Conservation (phyloP, 148 eudicot genomes). For the Cornus suecica region DNA sequence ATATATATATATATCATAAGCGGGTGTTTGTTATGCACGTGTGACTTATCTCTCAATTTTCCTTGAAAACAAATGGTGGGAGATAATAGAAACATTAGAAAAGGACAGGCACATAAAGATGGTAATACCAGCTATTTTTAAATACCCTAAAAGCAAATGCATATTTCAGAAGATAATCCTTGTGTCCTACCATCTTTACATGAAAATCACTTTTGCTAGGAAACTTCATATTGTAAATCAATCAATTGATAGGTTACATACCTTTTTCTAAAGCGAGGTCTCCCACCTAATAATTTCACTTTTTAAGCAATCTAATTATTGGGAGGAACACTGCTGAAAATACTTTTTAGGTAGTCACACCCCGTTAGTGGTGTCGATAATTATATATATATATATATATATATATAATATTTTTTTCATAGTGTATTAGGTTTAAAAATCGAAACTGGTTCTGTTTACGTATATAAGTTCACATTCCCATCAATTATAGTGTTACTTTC, state of each 20-base stretch:
- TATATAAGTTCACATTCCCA: no score
- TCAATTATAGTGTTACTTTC: no score
- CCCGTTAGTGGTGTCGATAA: no score
- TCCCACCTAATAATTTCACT: slow-evolving; percentile 21
- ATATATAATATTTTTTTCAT: no score
- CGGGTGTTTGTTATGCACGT: neutral
- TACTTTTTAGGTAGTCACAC: no score
- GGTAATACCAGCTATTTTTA: slow-evolving; percentile 21
- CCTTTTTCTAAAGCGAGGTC: slow-evolving; percentile 21
- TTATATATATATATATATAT: no score
- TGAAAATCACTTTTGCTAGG: slow-evolving; percentile 16
- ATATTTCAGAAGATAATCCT: slow-evolving; percentile 29
- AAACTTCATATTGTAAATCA: slow-evolving; percentile 24
- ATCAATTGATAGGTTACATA: slow-evolving; percentile 1
- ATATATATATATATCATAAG: neutral
- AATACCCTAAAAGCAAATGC: slow-evolving; percentile 28
- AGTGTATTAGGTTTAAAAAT: no score
- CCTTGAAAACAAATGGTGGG: slow-evolving; percentile 9
- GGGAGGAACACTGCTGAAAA: neutral
- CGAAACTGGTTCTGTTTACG: no score
- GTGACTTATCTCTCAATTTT: neutral
- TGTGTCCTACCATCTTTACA: slow-evolving; percentile 24
- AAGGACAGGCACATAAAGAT: slow-evolving; percentile 17
- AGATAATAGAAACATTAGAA: slow-evolving; percentile 12
- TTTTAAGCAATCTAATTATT: slow-evolving; percentile 9